Conservation (phyloP, 2,329 filamentous ascomycete genomes). For the Microsporum audouinii region DNA sequence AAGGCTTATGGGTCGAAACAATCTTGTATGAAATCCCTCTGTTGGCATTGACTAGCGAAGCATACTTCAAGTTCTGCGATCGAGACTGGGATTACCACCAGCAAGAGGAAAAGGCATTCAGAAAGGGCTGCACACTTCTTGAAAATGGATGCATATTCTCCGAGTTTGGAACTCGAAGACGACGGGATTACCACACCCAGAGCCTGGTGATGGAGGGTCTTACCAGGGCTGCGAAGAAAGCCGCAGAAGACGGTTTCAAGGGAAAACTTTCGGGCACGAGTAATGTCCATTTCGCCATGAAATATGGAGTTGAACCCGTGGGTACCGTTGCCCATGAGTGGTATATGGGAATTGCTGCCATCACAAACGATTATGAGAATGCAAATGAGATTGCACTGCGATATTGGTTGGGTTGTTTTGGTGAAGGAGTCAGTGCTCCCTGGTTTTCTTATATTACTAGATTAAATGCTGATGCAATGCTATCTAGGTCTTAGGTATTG, state of each 20-base stretch:
- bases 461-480: background rate
- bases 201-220: slow-evolving; percentile 81
- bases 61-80: slow-evolving; percentile 95
- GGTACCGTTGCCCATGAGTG: slow-evolving; percentile 94
- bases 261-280: slow-evolving; percentile 80
- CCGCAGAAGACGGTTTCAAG: slow-evolving; percentile 49
- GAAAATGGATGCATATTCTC: slow-evolving; percentile 79
- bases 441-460: background rate
- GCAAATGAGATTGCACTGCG: slow-evolving; percentile 75
- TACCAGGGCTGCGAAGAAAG: slow-evolving; percentile 64
- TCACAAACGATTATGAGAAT: slow-evolving; percentile 69
- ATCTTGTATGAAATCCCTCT: slow-evolving; percentile 97
- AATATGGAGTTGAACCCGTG: slow-evolving; percentile 70
- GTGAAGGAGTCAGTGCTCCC: slow-evolving; percentile 48
- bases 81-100: slow-evolving; percentile 80
- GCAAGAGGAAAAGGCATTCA: slow-evolving; percentile 73
- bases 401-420: slow-evolving; percentile 88
- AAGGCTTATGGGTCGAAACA: slow-evolving; percentile 82
- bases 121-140: slow-evolving; percentile 67
- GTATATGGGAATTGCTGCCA: slow-evolving; percentile 97
- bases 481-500: slow-evolving; percentile 60
- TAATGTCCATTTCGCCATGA: slow-evolving; percentile 95
- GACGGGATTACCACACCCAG: slow-evolving; percentile 90
- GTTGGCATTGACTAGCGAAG: slow-evolving; percentile 81
- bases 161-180: slow-evolving; percentile 81